These are phyloP conservation scores for Diutina sp. DNA, from an alignment of 1,139 yeast genomes.

Conservation along the genomic window DNA sequence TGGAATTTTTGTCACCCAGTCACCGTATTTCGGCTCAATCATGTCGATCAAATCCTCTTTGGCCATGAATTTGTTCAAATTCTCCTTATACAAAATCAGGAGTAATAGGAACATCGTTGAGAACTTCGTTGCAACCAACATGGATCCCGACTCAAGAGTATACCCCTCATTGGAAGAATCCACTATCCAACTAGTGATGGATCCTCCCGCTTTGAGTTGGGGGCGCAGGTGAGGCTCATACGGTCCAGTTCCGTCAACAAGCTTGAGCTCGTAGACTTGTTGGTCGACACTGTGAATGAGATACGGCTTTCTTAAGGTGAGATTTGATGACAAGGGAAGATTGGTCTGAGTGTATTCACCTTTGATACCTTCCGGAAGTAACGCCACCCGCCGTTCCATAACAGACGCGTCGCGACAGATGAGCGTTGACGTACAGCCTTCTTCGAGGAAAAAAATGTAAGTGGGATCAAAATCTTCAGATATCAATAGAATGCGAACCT, in stretches of 20 bases:
- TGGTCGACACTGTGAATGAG: constrained; percentile 9
- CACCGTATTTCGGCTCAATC: constrained; percentile 12
- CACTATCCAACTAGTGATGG: constrained; percentile 25
- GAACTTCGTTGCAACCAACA: constrained; percentile 30
- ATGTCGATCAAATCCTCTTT: constrained; percentile 38
- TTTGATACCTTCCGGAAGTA: background rate
- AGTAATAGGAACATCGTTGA: constrained; percentile 30
- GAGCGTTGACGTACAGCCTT: background rate
- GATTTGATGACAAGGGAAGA: constrained; percentile 14
- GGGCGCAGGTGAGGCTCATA: constrained; percentile 8
- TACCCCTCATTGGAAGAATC: constrained; percentile 15
- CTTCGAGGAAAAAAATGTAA: background rate
- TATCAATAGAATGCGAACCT: too few species aligned
- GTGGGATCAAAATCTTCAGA: too few species aligned
- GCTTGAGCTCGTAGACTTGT: constrained; percentile 19
- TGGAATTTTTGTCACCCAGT: constrained; percentile 16
- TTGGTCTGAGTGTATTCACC: constrained; percentile 10
- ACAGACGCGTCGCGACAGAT: background rate
- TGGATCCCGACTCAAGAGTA: constrained; percentile 20
- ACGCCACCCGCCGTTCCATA: background rate
- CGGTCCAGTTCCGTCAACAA: constrained; percentile 15
- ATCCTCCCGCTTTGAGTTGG: constrained; percentile 13
- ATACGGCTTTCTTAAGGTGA: constrained; percentile 10
- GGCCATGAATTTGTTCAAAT: constrained; percentile 23
- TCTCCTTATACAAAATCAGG: constrained; percentile 20